Conservation (phyloP, 345 rosid genomes). For the Kernera saxatilis region DNA sequence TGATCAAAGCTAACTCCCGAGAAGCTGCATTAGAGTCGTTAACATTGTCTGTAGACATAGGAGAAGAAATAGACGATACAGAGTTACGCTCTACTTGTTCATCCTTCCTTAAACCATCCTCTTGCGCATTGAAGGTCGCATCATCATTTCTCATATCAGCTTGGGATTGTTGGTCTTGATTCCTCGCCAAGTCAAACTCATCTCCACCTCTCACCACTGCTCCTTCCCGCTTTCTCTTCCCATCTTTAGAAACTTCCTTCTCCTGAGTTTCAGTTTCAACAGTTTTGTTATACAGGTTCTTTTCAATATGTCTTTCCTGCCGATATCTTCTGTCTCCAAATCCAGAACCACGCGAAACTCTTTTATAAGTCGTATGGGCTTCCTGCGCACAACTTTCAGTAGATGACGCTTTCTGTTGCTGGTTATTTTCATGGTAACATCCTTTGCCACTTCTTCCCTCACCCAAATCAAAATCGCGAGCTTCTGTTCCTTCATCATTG, state of each 20-base stretch:
- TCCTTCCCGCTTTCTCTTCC: neutral
- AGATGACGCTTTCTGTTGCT: slow-evolving; percentile 1
- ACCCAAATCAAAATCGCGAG: neutral
- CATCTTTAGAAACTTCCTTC: neutral
- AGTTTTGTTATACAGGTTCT: neutral
- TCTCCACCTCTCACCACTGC: neutral
- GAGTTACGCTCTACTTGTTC: neutral
- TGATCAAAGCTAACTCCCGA: slow-evolving; percentile 24
- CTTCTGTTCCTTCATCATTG: neutral
- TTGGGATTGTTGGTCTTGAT: neutral
- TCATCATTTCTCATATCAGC: neutral
- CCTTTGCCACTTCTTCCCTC: slow-evolving; percentile 7
- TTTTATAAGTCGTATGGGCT: neutral
- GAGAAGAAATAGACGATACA: slow-evolving; percentile 2
- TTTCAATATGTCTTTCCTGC: neutral
- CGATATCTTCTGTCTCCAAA: neutral
- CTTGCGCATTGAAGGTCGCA: neutral
- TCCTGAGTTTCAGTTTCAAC: neutral
- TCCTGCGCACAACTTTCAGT: neutral
- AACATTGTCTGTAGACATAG: neutral
- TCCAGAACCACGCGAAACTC: neutral
- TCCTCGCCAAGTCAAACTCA: neutral
- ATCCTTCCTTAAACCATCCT: neutral
- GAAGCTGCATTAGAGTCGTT: neutral
- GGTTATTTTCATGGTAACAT: neutral